These are phyloP conservation scores for Hymenoscyphus infarciens DNA, from an alignment of 2,329 filamentous ascomycete species.

Conservation along the genomic window DNA sequence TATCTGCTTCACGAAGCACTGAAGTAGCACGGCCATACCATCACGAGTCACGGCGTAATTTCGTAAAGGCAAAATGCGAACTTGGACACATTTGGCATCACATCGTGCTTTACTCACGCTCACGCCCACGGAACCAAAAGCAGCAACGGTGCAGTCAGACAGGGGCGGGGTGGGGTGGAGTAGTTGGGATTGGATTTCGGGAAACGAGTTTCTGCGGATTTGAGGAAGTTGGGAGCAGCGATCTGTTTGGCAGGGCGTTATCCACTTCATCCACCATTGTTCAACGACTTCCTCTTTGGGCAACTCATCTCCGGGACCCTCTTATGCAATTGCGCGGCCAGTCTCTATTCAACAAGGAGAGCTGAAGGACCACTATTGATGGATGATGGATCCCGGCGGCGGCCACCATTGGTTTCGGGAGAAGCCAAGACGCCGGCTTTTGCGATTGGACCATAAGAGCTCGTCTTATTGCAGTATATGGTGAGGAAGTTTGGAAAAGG, in stretches of 20 bases:
- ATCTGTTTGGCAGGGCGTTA: neutral
- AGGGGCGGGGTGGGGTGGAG: neutral
- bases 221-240: conserved; percentile 5
- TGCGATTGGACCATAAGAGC: conserved; percentile 18
- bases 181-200: neutral
- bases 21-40: neutral
- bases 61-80: conserved; percentile 9
- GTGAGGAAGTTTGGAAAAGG: conserved; percentile 3
- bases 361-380: conserved; percentile 6
- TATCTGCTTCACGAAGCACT: neutral
- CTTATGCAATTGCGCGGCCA: conserved; percentile 25
- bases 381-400: conserved; percentile 7
- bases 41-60: conserved; percentile 13
- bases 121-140: neutral
- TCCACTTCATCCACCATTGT: neutral
- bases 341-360: conserved; percentile 14
- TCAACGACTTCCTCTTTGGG: conserved; percentile 22
- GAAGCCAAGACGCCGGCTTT: conserved; percentile 11
- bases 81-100: neutral
- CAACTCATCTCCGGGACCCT: conserved; percentile 26
- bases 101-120: neutral
- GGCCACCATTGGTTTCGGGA: conserved; percentile 19
- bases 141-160: neutral
- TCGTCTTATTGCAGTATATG: conserved; percentile 17
- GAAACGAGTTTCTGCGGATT: neutral